Evolutionary conservation across 1,284 basidiomycete species (phyloP).

Genomic region (Cystobasidiaceae sp.): DNA sequence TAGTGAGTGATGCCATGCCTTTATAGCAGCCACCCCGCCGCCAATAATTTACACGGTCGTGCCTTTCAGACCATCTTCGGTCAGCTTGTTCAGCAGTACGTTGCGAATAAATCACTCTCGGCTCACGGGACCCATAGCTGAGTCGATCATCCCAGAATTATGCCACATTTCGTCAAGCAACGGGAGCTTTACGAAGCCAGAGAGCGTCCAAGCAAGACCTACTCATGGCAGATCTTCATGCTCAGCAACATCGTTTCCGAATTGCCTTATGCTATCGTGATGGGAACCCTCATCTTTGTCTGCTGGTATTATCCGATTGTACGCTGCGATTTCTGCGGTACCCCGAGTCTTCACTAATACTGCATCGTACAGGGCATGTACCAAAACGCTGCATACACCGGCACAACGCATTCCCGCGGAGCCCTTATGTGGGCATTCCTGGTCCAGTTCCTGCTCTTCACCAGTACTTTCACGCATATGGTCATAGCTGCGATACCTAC

Average conservation of each 20-base stretch:
- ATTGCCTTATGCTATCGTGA: constrained; percentile 38
- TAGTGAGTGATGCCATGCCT: too few species aligned
- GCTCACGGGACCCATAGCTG: not conserved
- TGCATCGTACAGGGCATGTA: not conserved
- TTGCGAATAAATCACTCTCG: not conserved
- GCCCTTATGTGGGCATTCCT: constrained; percentile 47
- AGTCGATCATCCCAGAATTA: constrained; percentile 33
- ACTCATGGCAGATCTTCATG: constrained; percentile 69
- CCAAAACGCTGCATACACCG: constrained; percentile 7
- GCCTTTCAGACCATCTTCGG: constrained; percentile 49
- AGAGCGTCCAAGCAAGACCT: constrained; percentile 69
- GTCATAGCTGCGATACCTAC: constrained; percentile 46
- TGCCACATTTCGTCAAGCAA: constrained; percentile 52
- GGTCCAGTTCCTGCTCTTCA: constrained; percentile 48
- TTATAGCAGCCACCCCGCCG: too few species aligned
- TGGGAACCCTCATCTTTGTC: constrained; percentile 46
- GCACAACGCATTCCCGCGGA: constrained; percentile 44
- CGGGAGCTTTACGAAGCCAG: constrained; percentile 64
- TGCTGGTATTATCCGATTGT: constrained; percentile 51
- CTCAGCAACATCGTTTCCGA: constrained; percentile 48
- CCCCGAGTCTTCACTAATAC: not conserved
- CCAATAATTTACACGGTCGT: too few species aligned
- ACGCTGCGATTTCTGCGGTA: not conserved
- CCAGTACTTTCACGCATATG: constrained; percentile 48
- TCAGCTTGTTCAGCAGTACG: constrained; percentile 46